Percentiles rank a stretch among this genome's conserved stretches.
Conservation (phyloP, 306 rosid genomes). For the Astragalus membranaceus region DNA sequence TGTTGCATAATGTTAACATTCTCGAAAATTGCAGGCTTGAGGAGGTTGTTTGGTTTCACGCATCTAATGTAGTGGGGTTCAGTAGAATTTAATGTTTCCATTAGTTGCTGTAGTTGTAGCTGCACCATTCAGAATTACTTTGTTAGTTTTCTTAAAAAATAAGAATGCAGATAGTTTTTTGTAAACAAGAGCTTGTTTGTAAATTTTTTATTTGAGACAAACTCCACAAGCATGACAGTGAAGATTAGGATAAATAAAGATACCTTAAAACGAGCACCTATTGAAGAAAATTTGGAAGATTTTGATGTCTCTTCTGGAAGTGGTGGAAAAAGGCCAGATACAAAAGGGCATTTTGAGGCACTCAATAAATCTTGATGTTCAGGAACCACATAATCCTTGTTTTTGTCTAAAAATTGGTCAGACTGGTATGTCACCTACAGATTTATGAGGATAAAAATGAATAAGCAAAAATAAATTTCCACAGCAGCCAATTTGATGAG, state of each 20-base stretch:
- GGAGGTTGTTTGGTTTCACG: slow-evolving; percentile 93
- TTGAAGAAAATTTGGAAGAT: slow-evolving; percentile 94
- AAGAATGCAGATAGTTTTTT: slow-evolving; percentile 20
- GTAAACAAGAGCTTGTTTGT: slow-evolving; percentile 16
- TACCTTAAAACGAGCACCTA: slow-evolving; percentile 98
- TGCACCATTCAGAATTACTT: slow-evolving; percentile 45
- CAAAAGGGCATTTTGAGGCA: slow-evolving; percentile 88
- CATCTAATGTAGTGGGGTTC: slow-evolving; percentile 98
- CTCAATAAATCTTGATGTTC: slow-evolving; percentile 91
- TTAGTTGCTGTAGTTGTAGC: slow-evolving; percentile 84
- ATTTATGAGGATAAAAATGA: slow-evolving; percentile 22
- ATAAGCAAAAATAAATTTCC: slow-evolving; percentile 1
- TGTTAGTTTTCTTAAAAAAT: slow-evolving; percentile 35
- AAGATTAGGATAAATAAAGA: slow-evolving; percentile 8
- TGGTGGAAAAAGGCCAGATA: slow-evolving; percentile 95
- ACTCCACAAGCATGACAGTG: neutral
- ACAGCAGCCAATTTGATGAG: slow-evolving; percentile 17
- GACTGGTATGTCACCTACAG: slow-evolving; percentile 88
- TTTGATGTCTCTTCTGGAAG: slow-evolving; percentile 89
- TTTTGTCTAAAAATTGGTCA: slow-evolving; percentile 93
- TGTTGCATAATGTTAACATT: slow-evolving; percentile 93
- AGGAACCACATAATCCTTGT: slow-evolving; percentile 93
- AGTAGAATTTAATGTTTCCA: slow-evolving; percentile 91
- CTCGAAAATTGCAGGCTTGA: slow-evolving; percentile 95
- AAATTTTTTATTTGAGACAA: slow-evolving; percentile 4